Evolutionary conservation across 495 filamentous ascomycete genomes (phyloP), one percentile per base, ranked within the genome.

Genomic region (Thermothielavioides terrestris): DNA sequence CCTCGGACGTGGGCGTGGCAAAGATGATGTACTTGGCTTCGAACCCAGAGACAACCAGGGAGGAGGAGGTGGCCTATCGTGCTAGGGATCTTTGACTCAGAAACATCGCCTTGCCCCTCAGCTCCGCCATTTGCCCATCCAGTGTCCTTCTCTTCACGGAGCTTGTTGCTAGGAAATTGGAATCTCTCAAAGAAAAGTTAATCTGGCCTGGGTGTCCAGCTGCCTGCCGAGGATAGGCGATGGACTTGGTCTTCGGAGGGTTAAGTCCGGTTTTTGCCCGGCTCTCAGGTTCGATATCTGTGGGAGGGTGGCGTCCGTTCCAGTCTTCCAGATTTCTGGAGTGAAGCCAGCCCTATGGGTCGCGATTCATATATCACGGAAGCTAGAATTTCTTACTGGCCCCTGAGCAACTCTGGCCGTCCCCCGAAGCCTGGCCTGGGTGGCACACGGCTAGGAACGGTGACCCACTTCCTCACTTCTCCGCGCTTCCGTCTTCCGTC

Each of bases 141-240:
- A 55, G 77, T 77, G 48, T 83, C 77, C 59, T 83, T 79, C 53
- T 55, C 35, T 49, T 56, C 9, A 95, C 60, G 46, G 91, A 85
- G 4, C 68, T 75, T 64, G 82, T 88, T 11, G 86, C 83, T 10
- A 92, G 92, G 49, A 95, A 85, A 32, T 85, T 74, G 61, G 96
- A 98, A 57, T 95, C 8, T 77, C 63, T 23, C 86, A 79, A 28
- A 94, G 76, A 21, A 75, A 64, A 20, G 66, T 62, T 23, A 97
- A 75, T 20, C 73, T 63, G 65, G 95, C 91, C 52, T 79, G 67
- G 0, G 64, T 65, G 65, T 97, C 91, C 15, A 88, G 68, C 4
- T 36, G 23, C 28, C 53, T 23, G 11, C n/a, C n/a, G n/a, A n/a
- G 61, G 59, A 18, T 57, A 64, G 4, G 57, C 45, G 4, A 57